A percentile compares a stretch with the other conserved stretches of the same genome.
These are phyloP conservation scores for Lactarius indigo DNA, from an alignment of 768 basidiomycete genomes.

Conservation along the genomic window DNA sequence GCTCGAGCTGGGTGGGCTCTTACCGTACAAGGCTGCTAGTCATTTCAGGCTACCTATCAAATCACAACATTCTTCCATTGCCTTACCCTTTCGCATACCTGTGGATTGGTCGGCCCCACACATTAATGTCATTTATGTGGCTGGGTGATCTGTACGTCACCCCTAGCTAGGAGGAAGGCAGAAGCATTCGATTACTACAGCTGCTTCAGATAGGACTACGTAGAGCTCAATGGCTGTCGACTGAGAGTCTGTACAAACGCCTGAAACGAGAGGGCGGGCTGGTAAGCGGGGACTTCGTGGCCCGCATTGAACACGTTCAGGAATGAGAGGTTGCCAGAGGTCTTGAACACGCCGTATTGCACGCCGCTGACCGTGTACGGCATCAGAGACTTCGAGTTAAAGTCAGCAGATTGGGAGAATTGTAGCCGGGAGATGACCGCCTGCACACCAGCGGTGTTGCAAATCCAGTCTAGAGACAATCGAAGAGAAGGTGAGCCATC, in stretches of 20 bases:
- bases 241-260: conserved; percentile 20
- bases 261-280: conserved; percentile 15
- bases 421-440: conserved; percentile 45
- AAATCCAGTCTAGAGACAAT: conserved; percentile 38
- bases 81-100: too few species aligned
- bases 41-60: too few species aligned
- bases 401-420: conserved; percentile 33
- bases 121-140: too few species aligned
- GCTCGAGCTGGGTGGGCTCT: too few species aligned
- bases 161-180: not conserved
- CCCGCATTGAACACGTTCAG: conserved; percentile 45
- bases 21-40: too few species aligned
- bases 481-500: conserved; percentile 38
- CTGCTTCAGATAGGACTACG: not conserved
- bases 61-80: too few species aligned
- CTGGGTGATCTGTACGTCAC: too few species aligned
- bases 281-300: conserved; percentile 21
- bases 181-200: not conserved
- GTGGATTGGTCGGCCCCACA: too few species aligned
- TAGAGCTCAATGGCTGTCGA: conserved; percentile 15
- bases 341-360: conserved; percentile 45
- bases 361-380: conserved; percentile 45
- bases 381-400: conserved; percentile 37
- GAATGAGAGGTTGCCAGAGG: conserved; percentile 45
- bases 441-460: conserved; percentile 46